phyloP scores from a whole-genome alignment of 2,329 filamentous ascomycete genomes.

The Fusarium sp. region DNA sequence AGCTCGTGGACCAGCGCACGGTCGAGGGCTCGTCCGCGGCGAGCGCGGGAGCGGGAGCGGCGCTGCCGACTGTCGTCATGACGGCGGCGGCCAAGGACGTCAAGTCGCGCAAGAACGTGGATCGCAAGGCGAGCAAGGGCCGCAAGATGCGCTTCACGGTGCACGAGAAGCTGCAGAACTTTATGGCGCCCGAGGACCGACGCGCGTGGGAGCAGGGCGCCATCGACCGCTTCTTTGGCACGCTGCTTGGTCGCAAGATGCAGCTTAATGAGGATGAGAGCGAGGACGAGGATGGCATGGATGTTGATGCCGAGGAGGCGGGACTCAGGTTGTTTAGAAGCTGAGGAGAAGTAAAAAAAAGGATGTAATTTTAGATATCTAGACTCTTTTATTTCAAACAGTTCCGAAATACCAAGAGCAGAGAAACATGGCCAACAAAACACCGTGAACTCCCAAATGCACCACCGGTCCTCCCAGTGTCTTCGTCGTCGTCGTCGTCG shows the following conservation, averaged over 20 bases:
- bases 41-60: slow-evolving; percentile 55
- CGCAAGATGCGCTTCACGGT: slow-evolving; percentile 94
- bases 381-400: slow-evolving; percentile 20
- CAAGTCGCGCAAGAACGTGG: slow-evolving; percentile 84
- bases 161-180: slow-evolving; percentile 97
- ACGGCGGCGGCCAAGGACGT: slow-evolving; percentile 78
- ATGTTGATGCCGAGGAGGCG: slow-evolving; percentile 64
- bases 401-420: slow-evolving; percentile 29
- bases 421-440: slow-evolving; percentile 53
- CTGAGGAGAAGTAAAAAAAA: slow-evolving; percentile 37
- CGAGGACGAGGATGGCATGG: slow-evolving; percentile 60
- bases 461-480: slow-evolving; percentile 59
- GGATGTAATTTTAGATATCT: slow-evolving; percentile 24
- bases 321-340: slow-evolving; percentile 65
- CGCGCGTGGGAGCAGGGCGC: slow-evolving; percentile 83
- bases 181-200: slow-evolving; percentile 92
- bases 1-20: slow-evolving; percentile 89
- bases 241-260: slow-evolving; percentile 77
- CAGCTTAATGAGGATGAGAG: slow-evolving; percentile 69
- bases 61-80: slow-evolving; percentile 68
- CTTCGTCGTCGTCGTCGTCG: slow-evolving; percentile 41
- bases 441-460: slow-evolving; percentile 57
- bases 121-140: slow-evolving; percentile 95
- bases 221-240: slow-evolving; percentile 80
- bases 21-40: slow-evolving; percentile 66